These are phyloP conservation scores for Rhodotorula sp. DNA, from an alignment of 1,284 basidiomycete genomes.

Conservation along the genomic window DNA sequence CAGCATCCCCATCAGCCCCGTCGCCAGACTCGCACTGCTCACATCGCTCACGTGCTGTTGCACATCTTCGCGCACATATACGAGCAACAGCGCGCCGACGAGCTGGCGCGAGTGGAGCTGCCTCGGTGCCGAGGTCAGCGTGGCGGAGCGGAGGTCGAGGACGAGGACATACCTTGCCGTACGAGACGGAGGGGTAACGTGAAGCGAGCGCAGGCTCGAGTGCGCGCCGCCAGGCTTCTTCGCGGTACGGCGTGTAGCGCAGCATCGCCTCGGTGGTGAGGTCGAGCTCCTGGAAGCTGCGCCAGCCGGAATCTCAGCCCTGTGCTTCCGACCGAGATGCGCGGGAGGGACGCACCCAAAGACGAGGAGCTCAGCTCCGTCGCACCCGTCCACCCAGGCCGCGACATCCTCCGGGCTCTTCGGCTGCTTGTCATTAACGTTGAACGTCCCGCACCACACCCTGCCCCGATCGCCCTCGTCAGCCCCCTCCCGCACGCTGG, in stretches of 20 bases:
- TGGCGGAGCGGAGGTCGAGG: not conserved
- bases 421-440: constrained; percentile 35
- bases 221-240: constrained; percentile 38
- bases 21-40: constrained; percentile 78
- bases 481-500: too few species aligned
- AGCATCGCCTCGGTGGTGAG: constrained; percentile 43
- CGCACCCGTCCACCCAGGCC: constrained; percentile 13
- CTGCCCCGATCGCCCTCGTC: not conserved
- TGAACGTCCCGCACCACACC: constrained; percentile 31
- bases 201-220: constrained; percentile 26
- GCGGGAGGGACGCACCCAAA: constrained; percentile 10
- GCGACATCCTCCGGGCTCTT: constrained; percentile 4
- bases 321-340: not conserved
- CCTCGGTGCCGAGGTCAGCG: not conserved
- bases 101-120: constrained; percentile 79
- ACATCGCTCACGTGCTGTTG: constrained; percentile 64
- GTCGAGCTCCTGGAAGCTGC: constrained; percentile 46
- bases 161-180: constrained; percentile 25
- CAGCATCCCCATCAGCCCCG: constrained; percentile 88
- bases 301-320: too few species aligned
- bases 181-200: not conserved
- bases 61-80: constrained; percentile 63
- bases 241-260: constrained; percentile 39
- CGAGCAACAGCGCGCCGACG: constrained; percentile 83
- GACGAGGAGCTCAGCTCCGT: constrained; percentile 28